A percentile compares a stretch with the other conserved stretches of the same genome.
These are phyloP conservation scores for Hygrocybe coccinea DNA, from an alignment of 768 basidiomycete genomes.

Conservation along the genomic window DNA sequence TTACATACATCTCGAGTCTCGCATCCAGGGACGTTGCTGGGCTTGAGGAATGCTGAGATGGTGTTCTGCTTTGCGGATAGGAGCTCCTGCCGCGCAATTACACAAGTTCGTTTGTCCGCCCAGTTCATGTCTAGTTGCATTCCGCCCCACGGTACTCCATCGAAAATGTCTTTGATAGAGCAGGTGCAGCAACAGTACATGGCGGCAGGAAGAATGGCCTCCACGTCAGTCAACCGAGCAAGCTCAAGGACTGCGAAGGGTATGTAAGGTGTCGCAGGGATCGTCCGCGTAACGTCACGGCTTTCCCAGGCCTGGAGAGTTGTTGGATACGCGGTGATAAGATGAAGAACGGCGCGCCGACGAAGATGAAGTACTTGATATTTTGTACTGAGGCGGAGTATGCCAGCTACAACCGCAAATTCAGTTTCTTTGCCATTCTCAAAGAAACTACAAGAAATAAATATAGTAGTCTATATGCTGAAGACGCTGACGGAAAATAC, in stretches of 20 bases:
- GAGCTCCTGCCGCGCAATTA: conserved; percentile 27
- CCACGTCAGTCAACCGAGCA: conserved; percentile 32
- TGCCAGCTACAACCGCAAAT: conserved; percentile 28
- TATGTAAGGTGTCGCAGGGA: conserved; percentile 35
- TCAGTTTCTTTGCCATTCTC: conserved; percentile 13
- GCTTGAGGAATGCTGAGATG: neutral
- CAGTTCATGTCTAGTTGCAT: conserved; percentile 17
- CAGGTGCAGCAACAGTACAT: conserved; percentile 37
- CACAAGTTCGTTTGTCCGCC: conserved; percentile 27
- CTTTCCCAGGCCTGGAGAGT: conserved; percentile 31
- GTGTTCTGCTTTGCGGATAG: conserved; percentile 8
- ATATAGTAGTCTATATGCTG: neutral
- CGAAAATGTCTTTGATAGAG: conserved; percentile 35
- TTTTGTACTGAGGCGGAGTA: conserved; percentile 37
- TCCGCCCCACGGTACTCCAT: conserved; percentile 22
- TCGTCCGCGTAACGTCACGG: conserved; percentile 33
- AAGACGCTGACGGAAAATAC: neutral
- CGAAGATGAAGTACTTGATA: conserved; percentile 36
- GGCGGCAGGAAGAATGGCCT: conserved; percentile 34
- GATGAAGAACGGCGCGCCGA: conserved; percentile 31
- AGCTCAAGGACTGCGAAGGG: conserved; percentile 36
- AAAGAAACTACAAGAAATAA: neutral
- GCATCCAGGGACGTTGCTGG: neutral
- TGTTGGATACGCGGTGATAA: conserved; percentile 34
- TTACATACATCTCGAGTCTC: neutral